Conservation (phyloP, 768 basidiomycete species). For the Rhodotorula babjevae region DNA sequence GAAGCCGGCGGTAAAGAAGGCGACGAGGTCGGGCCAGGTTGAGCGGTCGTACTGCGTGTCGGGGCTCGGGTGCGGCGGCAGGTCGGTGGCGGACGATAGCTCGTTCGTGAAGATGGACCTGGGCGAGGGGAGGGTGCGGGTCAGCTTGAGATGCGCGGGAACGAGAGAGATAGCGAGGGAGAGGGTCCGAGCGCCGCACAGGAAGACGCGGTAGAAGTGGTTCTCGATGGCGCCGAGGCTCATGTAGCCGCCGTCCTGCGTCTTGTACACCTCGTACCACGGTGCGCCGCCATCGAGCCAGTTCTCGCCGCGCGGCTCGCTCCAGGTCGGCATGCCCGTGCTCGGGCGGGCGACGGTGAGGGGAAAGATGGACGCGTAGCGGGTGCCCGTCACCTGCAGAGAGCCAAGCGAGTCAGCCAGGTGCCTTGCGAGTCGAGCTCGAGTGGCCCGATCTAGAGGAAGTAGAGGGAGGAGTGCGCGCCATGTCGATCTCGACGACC, state of each 20-base stretch:
- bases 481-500: slow-evolving; percentile 73
- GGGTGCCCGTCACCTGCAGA: slow-evolving; percentile 67
- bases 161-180: neutral
- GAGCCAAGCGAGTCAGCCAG: too few species aligned
- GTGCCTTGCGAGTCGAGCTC: too few species aligned
- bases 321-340: slow-evolving; percentile 48
- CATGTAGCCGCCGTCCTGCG: slow-evolving; percentile 69
- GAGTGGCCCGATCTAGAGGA: neutral
- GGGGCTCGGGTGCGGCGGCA: slow-evolving; percentile 1
- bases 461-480: slow-evolving; percentile 42
- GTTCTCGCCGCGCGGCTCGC: slow-evolving; percentile 53
- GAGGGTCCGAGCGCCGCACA: slow-evolving; percentile 6
- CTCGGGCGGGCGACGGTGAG: slow-evolving; percentile 52
- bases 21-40: slow-evolving; percentile 35
- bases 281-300: slow-evolving; percentile 71
- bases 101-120: neutral
- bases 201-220: slow-evolving; percentile 37
- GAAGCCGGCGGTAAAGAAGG: slow-evolving; percentile 65
- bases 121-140: too few species aligned
- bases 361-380: slow-evolving; percentile 70
- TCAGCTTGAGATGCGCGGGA: too few species aligned
- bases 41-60: slow-evolving; percentile 25
- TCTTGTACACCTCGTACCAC: slow-evolving; percentile 66
- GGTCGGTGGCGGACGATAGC: neutral
- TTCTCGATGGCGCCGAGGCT: slow-evolving; percentile 51